These are phyloP conservation scores for Brachypodium distachyon DNA, from an alignment of 202 grass and related monocot species.

Conservation along the genomic window DNA sequence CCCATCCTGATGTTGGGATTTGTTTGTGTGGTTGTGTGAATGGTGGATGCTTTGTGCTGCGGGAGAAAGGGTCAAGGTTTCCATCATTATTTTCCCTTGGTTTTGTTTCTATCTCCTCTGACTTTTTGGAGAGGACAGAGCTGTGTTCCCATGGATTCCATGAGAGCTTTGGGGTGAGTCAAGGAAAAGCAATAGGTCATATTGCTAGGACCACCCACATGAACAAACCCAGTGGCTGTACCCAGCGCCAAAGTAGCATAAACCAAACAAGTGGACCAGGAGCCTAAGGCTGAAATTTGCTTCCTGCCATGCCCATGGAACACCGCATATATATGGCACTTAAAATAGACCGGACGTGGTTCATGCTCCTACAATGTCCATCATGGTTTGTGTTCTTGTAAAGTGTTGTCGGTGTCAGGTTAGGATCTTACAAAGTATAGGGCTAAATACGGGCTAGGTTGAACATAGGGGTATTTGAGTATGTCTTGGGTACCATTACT, in stretches of 20 bases:
- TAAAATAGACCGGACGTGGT: not conserved
- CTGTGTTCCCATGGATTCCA: conserved; percentile 39
- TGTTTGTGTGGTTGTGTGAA: conserved; percentile 27
- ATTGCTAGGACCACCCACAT: conserved; percentile 38
- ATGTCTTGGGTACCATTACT: no score
- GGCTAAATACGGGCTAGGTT: no score
- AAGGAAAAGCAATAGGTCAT: conserved; percentile 21
- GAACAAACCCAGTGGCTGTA: conserved; percentile 8
- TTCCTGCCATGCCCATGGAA: not conserved
- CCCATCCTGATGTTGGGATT: not conserved
- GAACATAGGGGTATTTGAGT: no score
- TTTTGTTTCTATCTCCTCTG: conserved; percentile 45
- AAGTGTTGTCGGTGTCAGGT: no score
- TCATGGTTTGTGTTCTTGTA: not conserved
- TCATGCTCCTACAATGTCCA: no score
- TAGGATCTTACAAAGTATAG: no score
- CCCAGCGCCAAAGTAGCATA: not conserved
- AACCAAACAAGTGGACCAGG: not conserved
- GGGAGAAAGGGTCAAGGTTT: conserved; percentile 15
- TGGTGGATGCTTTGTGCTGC: not conserved
- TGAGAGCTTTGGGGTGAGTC: conserved; percentile 17
- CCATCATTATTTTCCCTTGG: conserved; percentile 12
- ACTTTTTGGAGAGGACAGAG: conserved; percentile 17
- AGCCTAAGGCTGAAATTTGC: conserved; percentile 4
- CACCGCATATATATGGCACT: not conserved